Base-by-base conservation (phyloP, 352 stramenopile genomes). In the Paralagenidium karlingii region DNA sequence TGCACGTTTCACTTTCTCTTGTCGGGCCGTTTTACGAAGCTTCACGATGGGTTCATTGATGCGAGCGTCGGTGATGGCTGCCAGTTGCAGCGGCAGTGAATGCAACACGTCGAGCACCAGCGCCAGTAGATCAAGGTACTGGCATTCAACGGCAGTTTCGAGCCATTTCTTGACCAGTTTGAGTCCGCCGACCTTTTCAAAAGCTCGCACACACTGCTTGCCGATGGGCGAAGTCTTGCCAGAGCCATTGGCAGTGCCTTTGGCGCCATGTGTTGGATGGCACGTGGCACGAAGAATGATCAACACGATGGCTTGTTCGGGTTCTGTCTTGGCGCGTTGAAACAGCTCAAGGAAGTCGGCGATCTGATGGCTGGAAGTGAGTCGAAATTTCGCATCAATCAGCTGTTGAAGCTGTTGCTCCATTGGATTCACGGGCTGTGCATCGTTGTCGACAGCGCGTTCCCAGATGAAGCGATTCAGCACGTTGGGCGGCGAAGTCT, bases 31-130 rank as follows among this genome's bases (percentile, higher is more conserved):
- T 41, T 91, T 91, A 49, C 71, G 68, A 27, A 91, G 61, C 57
- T 85, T 74, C 40, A 91, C 77, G 57, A 91, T 87, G 30, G 77
- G 77, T 50, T 91, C 74, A 63, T 91, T 91, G 51, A 91, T 91
- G 39, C 62, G 61, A 46, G 77, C 77, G 55, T 88, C 74, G 33
- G 77, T 91, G 58, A 91, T 91, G 60, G 74, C 87, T 55, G 58
- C 67, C 54, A 91, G 73, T 61, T 85, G 68, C 40, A 91, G 60
- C 33, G 77, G 74, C 49, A 91, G 52, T 21, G 63, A 64, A 54
- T 88, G 81, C 34, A 91, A 52, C 43, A 87, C 75, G 52, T 82
- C 66, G 51, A 91, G 64, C 33, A 91, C 55, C 37, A 88, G 51
- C 37, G 87, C 68, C 29, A 91, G 56, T 34, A 91, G 58, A 34